A percentile compares a stretch with the other conserved stretches of the same genome.
Evolutionary conservation across 345 rosid genomes (phyloP).

Genomic region (Raphanus sativus): DNA sequence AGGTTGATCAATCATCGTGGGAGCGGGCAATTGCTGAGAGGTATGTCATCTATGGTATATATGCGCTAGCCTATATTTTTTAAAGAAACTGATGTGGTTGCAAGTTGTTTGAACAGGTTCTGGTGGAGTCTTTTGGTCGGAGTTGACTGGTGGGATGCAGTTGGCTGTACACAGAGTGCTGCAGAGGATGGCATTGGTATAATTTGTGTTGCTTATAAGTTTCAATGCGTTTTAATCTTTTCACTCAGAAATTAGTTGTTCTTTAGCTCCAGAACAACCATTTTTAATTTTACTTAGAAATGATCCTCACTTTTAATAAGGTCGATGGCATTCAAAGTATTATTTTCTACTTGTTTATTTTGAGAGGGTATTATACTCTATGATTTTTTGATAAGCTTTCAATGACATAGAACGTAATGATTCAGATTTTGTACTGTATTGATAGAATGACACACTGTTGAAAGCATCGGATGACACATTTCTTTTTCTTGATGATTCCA

Average conservation of each 20-base stretch:
- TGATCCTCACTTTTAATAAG: conserved; percentile 12
- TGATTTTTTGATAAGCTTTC: background rate
- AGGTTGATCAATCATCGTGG: conserved; percentile 80
- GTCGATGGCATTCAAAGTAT: conserved; percentile 1
- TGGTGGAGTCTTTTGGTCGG: conserved; percentile 99
- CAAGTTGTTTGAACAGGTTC: conserved; percentile 60
- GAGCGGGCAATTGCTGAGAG: conserved; percentile 99
- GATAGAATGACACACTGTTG: conserved; percentile 5
- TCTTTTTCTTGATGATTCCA: conserved; percentile 46
- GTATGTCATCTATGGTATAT: conserved; percentile 40
- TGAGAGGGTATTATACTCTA: background rate
- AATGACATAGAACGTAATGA: conserved; percentile 1
- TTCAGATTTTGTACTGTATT: conserved; percentile 10
- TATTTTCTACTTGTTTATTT: background rate
- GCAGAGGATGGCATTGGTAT: conserved; percentile 96
- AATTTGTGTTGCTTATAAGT: background rate
- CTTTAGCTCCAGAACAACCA: background rate
- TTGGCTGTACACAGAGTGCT: conserved; percentile 99
- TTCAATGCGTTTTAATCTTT: background rate
- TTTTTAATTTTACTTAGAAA: background rate
- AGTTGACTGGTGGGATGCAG: conserved; percentile 99
- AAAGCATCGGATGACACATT: conserved; percentile 17
- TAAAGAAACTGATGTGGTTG: background rate
- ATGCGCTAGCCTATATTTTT: background rate
- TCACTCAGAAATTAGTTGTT: background rate